Evolutionary conservation across 1,284 basidiomycete species (phyloP), one percentile per base, ranked within the genome.

Genomic region (Ceraceosorus bombacis): DNA sequence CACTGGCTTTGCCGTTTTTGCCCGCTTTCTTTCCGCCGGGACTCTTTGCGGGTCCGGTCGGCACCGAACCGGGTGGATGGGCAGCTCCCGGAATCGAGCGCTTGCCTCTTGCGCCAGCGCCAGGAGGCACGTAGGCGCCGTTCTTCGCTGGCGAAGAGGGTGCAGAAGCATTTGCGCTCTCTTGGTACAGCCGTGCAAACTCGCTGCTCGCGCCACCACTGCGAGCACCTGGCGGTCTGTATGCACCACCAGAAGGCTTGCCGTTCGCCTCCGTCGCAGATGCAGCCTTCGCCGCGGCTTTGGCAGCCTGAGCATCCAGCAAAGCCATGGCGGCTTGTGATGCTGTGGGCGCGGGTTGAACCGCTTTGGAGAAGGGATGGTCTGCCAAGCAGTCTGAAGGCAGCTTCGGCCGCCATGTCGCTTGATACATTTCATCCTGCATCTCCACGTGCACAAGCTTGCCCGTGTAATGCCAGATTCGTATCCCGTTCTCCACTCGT

Each of bases 401-500:
- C 13, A 59, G 40, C 46, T 38, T 82, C 1, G 93, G 92, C 49
- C 88, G 81, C 90, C 92, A 97, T 0, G 84, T 82, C 1, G 85
- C 83, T 78, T 91, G 89, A 78, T 94, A 94, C n/a, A 92, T 82
- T 76, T 94, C 90, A 13, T 93, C 88, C 55, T 85, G 80, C 57
- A 81, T 73, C 70, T 92, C 87, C 7, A 87, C 80, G 65, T 94
- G 89, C 41, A 96, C 78, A 27, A 98, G 83, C 5, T 86, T 82
- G 7, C 94, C 93, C 0, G 86, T 85, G 78, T 89, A 92, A 79
- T 96, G 92, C 88, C 89, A 97, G 62, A 98, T 83, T 80, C 91
- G 92, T 78, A 97, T 86, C 2, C 94, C 91, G 72, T 97, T 97
- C 80, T 98, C 94, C 57, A 98, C 95, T 48, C 95, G 86, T 57